Base-by-base conservation (phyloP, 2,329 filamentous ascomycete species). In the Dothideomycetidae sp. region DNA sequence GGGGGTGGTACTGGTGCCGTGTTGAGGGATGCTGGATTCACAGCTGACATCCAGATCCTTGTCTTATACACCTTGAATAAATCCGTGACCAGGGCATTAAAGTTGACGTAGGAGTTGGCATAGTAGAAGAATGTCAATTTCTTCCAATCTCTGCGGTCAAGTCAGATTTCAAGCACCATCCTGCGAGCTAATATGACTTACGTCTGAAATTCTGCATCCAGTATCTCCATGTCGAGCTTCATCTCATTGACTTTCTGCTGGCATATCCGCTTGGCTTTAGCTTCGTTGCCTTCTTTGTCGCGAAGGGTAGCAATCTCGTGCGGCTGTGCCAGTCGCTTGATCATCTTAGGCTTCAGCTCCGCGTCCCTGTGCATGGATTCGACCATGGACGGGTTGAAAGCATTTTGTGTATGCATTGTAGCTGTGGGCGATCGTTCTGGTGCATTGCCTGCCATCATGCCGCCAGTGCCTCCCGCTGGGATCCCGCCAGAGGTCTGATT, bases 61-160 rank as follows among this genome's bases (percentile, higher is more conserved):
- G 88, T 93, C 66, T 98, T 98, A 70, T 96, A 98, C 44, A 96
- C 88, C 62, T 96, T 96, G 71, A 96, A 98, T 10, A 98, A 69
- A 55, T 98, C 90, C 0, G 86, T 93, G 37, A 98, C 90, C 11
- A 98, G 73, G 2, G 84, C 83, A 57, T 98, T 98, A 70, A 98
- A 98, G 63, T 96, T 96, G 67, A 98, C 93, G 57, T 98, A 98
- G 1, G 84, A 77, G 53, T 94, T 86, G 37, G 90, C 88, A 56
- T 94, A 98, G 62, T 96, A 98, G 64, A 94, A 98, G 61, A 96
- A 96, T 0, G 92, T 98, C 39, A 98, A 66, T 58, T 98, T 98
- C 63, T 96, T 93, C 76, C 85, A 94, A 57, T 98, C 90, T 78
- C 88, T 94, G 49, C 40, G 16, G 18, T 19, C 28, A 18, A 28